These are phyloP conservation scores for Lavandula angustifolia DNA, from an alignment of 257 asterid species.

Conservation along the genomic window DNA sequence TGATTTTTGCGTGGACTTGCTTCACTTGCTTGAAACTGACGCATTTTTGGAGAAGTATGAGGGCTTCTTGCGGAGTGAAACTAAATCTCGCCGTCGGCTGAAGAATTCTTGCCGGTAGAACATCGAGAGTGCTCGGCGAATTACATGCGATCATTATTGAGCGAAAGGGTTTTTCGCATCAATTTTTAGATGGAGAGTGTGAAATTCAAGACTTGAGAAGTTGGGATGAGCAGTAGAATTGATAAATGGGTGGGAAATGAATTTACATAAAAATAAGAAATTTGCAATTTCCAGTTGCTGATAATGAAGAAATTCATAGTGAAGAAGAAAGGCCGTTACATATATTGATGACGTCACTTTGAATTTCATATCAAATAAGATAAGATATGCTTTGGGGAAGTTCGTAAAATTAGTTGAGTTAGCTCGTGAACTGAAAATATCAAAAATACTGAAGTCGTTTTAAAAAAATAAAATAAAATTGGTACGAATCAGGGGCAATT, in stretches of 20 bases:
- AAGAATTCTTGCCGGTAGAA: conserved; percentile 33
- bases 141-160: conserved; percentile 46
- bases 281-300: too few species aligned
- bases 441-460: too few species aligned
- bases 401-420: too few species aligned
- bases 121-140: conserved; percentile 38
- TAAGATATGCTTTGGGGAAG: too few species aligned
- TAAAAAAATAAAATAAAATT: too few species aligned
- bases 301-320: too few species aligned
- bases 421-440: too few species aligned
- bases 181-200: conserved; percentile 5
- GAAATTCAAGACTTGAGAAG: neutral
- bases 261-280: too few species aligned
- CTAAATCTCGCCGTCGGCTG: conserved; percentile 27
- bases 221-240: neutral
- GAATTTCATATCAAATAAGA: too few species aligned
- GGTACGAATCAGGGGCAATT: too few species aligned
- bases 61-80: conserved; percentile 48
- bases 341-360: too few species aligned
- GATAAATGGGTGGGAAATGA: neutral
- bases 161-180: neutral
- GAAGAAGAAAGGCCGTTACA: too few species aligned
- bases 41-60: conserved; percentile 47
- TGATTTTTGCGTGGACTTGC: conserved; percentile 49
- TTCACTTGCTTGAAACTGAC: conserved; percentile 46